phyloP scores from a whole-genome alignment of 495 filamentous ascomycete species.

The Penicillium antarcticum region DNA sequence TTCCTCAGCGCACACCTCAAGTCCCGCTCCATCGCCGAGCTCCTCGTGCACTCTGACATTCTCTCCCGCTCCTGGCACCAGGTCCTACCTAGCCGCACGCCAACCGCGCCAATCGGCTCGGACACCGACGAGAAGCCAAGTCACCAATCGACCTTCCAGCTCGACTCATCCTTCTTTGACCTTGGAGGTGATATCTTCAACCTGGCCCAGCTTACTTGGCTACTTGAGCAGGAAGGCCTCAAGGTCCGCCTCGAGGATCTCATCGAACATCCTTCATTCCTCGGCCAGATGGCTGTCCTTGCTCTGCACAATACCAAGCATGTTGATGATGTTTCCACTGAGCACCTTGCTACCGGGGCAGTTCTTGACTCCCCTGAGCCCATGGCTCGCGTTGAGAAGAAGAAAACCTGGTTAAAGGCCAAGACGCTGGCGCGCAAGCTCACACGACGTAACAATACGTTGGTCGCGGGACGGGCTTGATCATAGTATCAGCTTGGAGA shows the following conservation, averaged over 20 bases:
- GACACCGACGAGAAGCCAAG: conserved; percentile 9
- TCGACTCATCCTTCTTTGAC: conserved; percentile 51
- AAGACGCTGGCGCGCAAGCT: conserved; percentile 31
- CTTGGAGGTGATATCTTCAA: conserved; percentile 53
- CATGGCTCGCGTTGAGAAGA: conserved; percentile 18
- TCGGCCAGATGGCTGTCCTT: conserved; percentile 48
- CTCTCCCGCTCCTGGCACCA: conserved; percentile 50
- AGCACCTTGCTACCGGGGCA: conserved; percentile 14
- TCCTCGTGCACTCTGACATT: conserved; percentile 44
- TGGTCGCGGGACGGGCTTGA: conserved; percentile 19
- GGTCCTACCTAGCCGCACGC: conserved; percentile 36
- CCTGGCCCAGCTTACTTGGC: conserved; percentile 45
- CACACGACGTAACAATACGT: conserved; percentile 19
- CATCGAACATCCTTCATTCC: conserved; percentile 46
- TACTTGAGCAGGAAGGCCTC: conserved; percentile 49
- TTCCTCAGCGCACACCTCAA: conserved; percentile 39
- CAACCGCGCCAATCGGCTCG: not conserved
- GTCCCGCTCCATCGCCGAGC: conserved; percentile 42
- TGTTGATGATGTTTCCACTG: conserved; percentile 14
- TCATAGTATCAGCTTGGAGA: not conserved
- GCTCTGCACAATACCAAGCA: conserved; percentile 33
- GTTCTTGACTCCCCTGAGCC: conserved; percentile 6
- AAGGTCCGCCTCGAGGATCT: conserved; percentile 49
- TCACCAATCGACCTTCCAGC: conserved; percentile 30
- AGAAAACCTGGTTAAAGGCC: conserved; percentile 30